phyloP scores from a whole-genome alignment of 2,329 filamentous ascomycete species.

The Hypoxylon sp. region DNA sequence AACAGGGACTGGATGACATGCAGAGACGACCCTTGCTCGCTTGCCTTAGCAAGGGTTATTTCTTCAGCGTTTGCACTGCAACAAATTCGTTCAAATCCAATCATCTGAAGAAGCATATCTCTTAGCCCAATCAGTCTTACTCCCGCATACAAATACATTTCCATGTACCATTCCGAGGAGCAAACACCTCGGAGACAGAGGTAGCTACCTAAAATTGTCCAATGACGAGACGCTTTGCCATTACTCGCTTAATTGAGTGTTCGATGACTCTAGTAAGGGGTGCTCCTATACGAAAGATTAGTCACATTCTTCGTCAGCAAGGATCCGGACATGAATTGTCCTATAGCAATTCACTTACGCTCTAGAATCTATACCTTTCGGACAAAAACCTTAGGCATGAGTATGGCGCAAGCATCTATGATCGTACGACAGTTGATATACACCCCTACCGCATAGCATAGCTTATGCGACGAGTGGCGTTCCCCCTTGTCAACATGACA shows the following conservation, averaged over 20 bases:
- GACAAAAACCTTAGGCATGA: neutral
- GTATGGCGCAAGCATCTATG: constrained; percentile 16
- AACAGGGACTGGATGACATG: constrained; percentile 38
- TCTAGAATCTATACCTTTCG: neutral
- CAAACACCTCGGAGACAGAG: neutral
- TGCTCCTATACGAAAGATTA: neutral
- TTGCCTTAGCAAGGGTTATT: constrained; percentile 9
- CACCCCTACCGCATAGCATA: constrained; percentile 18
- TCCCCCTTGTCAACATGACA: constrained; percentile 7
- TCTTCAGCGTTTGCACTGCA: constrained; percentile 4
- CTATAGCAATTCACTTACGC: neutral
- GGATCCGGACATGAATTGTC: neutral
- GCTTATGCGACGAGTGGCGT: constrained; percentile 13
- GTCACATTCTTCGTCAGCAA: constrained; percentile 1
- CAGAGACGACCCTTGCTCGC: constrained; percentile 24
- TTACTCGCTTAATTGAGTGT: neutral
- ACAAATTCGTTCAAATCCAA: neutral
- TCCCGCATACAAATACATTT: no score
- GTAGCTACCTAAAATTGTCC: neutral
- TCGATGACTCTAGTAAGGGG: neutral
- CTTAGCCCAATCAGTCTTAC: neutral
- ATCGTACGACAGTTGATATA: constrained; percentile 19
- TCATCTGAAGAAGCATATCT: neutral
- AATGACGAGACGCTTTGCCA: neutral
- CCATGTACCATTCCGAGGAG: neutral